These are phyloP conservation scores for Strigomonas oncopelti DNA, from an alignment of 208 protist species.

Conservation along the genomic window DNA sequence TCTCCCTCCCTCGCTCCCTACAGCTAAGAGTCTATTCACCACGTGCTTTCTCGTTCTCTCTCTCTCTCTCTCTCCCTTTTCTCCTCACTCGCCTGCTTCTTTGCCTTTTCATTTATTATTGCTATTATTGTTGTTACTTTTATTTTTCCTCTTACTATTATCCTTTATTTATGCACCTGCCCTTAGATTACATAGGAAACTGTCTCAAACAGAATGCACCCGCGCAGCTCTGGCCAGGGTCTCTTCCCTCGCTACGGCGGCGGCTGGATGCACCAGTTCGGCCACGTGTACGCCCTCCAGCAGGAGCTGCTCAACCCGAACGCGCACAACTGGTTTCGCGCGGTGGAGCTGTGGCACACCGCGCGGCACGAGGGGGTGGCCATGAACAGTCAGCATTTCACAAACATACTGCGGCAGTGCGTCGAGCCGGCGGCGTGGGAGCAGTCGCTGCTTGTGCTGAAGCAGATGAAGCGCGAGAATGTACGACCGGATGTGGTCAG, in stretches of 20 bases:
- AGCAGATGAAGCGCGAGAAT: constrained; percentile 63
- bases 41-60: not conserved
- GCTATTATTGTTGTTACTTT: constrained; percentile 5
- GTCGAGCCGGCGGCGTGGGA: constrained; percentile 65
- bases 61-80: not conserved
- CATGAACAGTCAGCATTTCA: constrained; percentile 69
- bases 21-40: not conserved
- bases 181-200: not conserved
- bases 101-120: constrained; percentile 11
- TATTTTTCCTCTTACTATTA: constrained; percentile 16
- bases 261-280: constrained; percentile 90
- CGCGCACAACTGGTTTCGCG: constrained; percentile 76
- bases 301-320: constrained; percentile 73
- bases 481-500: constrained; percentile 68
- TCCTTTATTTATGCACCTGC: not conserved
- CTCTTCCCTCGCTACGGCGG: constrained; percentile 78
- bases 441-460: constrained; percentile 45
- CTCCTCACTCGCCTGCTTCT: constrained; percentile 9
- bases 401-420: constrained; percentile 76
- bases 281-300: constrained; percentile 85
- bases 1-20: not conserved
- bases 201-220: constrained; percentile 36
- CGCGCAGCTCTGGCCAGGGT: constrained; percentile 54
- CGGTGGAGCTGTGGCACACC: constrained; percentile 80
- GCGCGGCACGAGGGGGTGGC: constrained; percentile 78